These are phyloP conservation scores for Verticillium nonalfalfae DNA, from an alignment of 2,329 filamentous ascomycete species.

Conservation along the genomic window DNA sequence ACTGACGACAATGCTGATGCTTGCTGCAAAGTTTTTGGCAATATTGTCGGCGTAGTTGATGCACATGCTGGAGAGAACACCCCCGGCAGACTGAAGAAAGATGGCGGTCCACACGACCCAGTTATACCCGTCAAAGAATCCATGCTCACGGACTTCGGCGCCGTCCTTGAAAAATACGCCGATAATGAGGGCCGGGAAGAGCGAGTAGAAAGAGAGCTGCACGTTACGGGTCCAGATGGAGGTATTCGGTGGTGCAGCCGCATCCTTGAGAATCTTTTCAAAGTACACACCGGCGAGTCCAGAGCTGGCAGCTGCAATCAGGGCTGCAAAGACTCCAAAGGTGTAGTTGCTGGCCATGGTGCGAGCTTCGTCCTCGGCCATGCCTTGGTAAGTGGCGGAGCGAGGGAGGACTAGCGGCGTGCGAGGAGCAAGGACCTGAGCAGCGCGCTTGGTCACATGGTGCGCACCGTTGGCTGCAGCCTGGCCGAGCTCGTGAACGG, in stretches of 20 bases:
- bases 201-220: conserved; percentile 87
- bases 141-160: conserved; percentile 71
- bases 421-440: conserved; percentile 48
- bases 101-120: conserved; percentile 85
- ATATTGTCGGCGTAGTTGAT: conserved; percentile 85
- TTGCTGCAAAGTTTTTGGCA: conserved; percentile 88
- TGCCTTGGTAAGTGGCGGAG: conserved; percentile 87
- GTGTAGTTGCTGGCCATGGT: conserved; percentile 63
- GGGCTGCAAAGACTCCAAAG: conserved; percentile 70
- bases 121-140: conserved; percentile 95
- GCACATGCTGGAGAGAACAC: conserved; percentile 68
- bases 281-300: conserved; percentile 83
- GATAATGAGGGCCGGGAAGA: conserved; percentile 82
- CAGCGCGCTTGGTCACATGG: conserved; percentile 42
- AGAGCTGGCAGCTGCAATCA: conserved; percentile 72
- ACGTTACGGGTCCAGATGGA: conserved; percentile 94
- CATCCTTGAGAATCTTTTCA: conserved; percentile 87
- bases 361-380: conserved; percentile 56
- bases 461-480: conserved; percentile 33
- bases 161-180: conserved; percentile 87
- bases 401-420: not conserved
- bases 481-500: conserved; percentile 69
- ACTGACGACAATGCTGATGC: conserved; percentile 83
- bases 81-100: conserved; percentile 73
- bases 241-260: conserved; percentile 50